Conservation (phyloP, 257 asterid species). For the Nicotiana attenuata region DNA sequence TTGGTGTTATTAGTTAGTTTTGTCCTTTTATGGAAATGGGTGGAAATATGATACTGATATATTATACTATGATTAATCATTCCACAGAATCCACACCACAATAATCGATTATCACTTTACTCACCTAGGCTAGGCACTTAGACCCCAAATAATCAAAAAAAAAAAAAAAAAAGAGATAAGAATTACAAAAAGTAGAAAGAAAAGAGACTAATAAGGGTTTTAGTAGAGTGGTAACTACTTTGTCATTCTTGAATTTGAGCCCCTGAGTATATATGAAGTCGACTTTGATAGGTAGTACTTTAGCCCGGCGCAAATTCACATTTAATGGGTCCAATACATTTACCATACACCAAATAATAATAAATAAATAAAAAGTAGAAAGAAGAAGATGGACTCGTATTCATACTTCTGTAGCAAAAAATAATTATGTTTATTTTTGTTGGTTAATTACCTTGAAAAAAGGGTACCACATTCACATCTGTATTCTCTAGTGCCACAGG, state of each 20-base stretch:
- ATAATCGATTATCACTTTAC: background rate
- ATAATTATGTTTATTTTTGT: too few relatives aligned
- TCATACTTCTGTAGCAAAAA: too few relatives aligned
- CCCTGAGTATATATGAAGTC: too few relatives aligned
- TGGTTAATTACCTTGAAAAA: conserved; percentile 60
- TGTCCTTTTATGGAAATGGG: background rate
- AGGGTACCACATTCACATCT: conserved; percentile 96
- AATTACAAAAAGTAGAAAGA: background rate
- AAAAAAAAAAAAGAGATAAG: background rate
- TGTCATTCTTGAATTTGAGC: too few relatives aligned
- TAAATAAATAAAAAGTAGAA: too few relatives aligned
- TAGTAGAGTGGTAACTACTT: too few relatives aligned
- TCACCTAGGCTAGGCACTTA: background rate
- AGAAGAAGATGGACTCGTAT: too few relatives aligned
- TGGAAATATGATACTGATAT: conserved; percentile 1
- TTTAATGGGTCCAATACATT: too few relatives aligned
- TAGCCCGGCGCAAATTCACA: too few relatives aligned
- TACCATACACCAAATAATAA: too few relatives aligned
- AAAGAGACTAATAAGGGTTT: background rate
- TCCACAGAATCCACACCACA: background rate
- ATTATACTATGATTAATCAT: too few relatives aligned
- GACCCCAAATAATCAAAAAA: background rate
- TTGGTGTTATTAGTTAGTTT: background rate
- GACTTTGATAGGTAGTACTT: too few relatives aligned
- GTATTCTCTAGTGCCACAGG: conserved; percentile 91